Evolutionary conservation across 2,329 filamentous ascomycete genomes (phyloP), one percentile per base, ranked within the genome.

Genomic region (Allantophomopsis lycopodina): DNA sequence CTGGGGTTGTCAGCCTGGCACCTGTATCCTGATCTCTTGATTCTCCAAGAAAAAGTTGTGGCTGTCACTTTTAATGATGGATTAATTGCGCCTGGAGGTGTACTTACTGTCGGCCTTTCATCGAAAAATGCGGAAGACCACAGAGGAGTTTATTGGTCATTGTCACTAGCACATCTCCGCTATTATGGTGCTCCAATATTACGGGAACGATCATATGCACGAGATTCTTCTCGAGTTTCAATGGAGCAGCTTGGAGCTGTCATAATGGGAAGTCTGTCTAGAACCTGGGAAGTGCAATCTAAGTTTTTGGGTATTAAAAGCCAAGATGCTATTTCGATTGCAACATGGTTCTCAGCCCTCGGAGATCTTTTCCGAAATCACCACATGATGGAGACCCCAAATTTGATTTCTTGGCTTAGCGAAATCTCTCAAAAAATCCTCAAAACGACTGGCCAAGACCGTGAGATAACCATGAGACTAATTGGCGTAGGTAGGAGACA

Each of bases 101-200:
- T 44, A 5, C 32, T 51, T 15, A 51, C 48, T 2, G 13, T 51
- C 12, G 49, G 51, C 6, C 37, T 54, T 11, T 35, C 46, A 31
- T 17, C 23, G 14, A 31, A 38, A 15, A 16, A 16, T 12, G 16
- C 13, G 2, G 11, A 28, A 14, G 31, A 37, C 4, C 11, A 41
- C n/a, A 30, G 15, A 33, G 47, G 52, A 5, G 41, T 55, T 13
- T 40, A 41, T 18, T 55, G 53, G 53, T 55, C 51, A 5, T 40
- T 55, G 12, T 38, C 52, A 7, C 40, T 55, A 10, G 43, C 50
- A 5, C 39, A 51, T 37, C 40, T 55, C 2, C 39, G 44, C 36
- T 48, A 51, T 28, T 55, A 55, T 40, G 52, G 51, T 1, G 38
- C 43, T 2, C 46, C 51, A 5, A 45, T 54, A 4, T 31, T 8